Evolutionary conservation across 352 stramenopile genomes (phyloP).

Genomic region (Peronospora farinosa): DNA sequence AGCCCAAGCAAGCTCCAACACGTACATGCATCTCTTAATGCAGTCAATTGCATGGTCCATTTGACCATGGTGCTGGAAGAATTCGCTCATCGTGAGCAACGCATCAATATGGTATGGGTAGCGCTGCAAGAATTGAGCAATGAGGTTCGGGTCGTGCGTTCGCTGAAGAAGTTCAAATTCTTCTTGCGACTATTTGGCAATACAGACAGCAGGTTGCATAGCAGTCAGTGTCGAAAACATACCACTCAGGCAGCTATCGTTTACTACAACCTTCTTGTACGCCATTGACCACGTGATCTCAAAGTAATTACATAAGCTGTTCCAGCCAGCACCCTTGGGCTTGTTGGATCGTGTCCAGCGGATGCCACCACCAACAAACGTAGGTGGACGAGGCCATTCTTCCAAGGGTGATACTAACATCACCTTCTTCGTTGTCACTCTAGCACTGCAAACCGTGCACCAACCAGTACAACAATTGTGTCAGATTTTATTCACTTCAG

Average conservation of each 20-base stretch:
- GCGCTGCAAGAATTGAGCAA: slow-evolving; percentile 72
- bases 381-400: slow-evolving; percentile 78
- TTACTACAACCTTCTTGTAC: slow-evolving; percentile 70
- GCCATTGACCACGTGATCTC: slow-evolving; percentile 82
- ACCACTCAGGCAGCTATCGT: background rate
- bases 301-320: slow-evolving; percentile 68
- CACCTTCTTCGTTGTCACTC: slow-evolving; percentile 67
- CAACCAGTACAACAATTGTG: slow-evolving; percentile 1
- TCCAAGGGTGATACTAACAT: slow-evolving; percentile 69
- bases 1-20: slow-evolving; percentile 75
- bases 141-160: slow-evolving; percentile 79
- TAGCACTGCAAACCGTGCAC: slow-evolving; percentile 33
- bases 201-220: slow-evolving; percentile 1
- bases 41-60: slow-evolving; percentile 81
- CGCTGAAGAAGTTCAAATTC: slow-evolving; percentile 78
- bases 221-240: background rate
- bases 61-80: slow-evolving; percentile 84
- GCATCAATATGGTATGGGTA: slow-evolving; percentile 84
- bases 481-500: background rate
- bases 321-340: slow-evolving; percentile 57
- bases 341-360: slow-evolving; percentile 81
- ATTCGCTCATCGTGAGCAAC: slow-evolving; percentile 80
- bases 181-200: slow-evolving; percentile 46
- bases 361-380: slow-evolving; percentile 81
- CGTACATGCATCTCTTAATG: slow-evolving; percentile 83